phyloP scores from a whole-genome alignment of 2,329 filamentous ascomycete genomes.

The Colletotrichum sp. region DNA sequence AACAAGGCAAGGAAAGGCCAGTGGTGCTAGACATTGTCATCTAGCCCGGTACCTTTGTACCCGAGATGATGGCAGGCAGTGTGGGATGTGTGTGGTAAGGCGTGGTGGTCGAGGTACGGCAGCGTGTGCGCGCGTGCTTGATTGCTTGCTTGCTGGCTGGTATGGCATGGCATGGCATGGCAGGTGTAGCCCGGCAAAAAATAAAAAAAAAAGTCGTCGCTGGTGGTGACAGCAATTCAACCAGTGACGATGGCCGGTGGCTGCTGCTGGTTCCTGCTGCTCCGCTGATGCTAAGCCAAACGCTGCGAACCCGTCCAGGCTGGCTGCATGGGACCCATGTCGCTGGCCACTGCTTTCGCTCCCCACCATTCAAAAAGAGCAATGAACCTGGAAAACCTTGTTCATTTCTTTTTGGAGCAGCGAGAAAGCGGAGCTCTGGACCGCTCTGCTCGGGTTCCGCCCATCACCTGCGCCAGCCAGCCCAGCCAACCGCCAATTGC shows the following conservation, averaged over 20 bases:
- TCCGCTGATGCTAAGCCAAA: not conserved
- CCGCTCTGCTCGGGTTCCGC: not conserved
- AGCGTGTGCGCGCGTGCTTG: not conserved
- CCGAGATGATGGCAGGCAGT: not conserved
- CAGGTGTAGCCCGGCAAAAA: not conserved
- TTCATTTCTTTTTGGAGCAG: constrained; percentile 4
- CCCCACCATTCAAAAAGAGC: constrained; percentile 10
- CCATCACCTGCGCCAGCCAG: not conserved
- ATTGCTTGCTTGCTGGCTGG: not conserved
- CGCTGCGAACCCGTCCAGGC: not conserved
- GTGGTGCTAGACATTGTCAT: not conserved
- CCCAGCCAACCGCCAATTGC: constrained; percentile 2
- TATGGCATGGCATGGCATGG: not conserved
- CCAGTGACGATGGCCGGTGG: not conserved
- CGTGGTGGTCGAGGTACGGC: not conserved
- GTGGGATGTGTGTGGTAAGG: not conserved
- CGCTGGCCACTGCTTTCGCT: constrained; percentile 1
- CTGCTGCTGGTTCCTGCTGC: not conserved
- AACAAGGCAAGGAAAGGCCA: not conserved
- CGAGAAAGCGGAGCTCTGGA: not conserved
- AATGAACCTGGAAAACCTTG: constrained; percentile 19
- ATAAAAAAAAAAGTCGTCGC: not conserved
- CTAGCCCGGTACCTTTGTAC: not conserved
- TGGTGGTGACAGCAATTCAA: not conserved
- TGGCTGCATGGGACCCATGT: constrained; percentile 13